Evolutionary conservation across 768 basidiomycete species (phyloP), one percentile per base, ranked within the genome.

Genomic region (Trametes elegans): DNA sequence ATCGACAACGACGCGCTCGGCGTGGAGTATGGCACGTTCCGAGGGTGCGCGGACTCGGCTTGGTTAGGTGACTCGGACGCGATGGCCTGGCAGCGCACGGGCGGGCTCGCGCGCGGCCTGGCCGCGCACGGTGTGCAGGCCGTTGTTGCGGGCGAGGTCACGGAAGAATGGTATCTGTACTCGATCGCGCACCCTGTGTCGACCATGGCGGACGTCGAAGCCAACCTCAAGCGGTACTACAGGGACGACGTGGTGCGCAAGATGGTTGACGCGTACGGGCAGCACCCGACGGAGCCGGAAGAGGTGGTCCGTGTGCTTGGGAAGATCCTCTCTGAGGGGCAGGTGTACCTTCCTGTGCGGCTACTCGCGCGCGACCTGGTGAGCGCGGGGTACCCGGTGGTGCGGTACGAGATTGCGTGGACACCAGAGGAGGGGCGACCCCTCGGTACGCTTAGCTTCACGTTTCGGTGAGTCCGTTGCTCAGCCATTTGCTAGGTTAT

Each of bases 161-260:
- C 73, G 14, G 86, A 90, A 61, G 88, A 90, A 66, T 90, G 88
- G 87, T 87, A 82, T 66, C 76, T 89, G 46, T 90, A 89, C 61
- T 79, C 85, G 13, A 83, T 89, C 60, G 81, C 86, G 4, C 81
- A 88, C 65, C 79, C 82, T 0, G 77, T 88, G 43, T 47, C 65
- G 10, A 68, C 73, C 8, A 69, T 74, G 19, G 59, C 59, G 21
- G 88, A 90, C 58, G 72, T 89, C 9, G 64, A 76, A 24, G 73
- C 74, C 8, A 87, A 87, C 60, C 62, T 90, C 43, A 68, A 75
- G 62, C 69, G 87, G 51, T 90, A 86, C 64, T 88, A 83, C 65
- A 77, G 81, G 1, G 64, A 54, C 13, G 71, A 76, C 9, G 67
- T 84, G 31, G 78, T 80, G 5, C 61, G 71, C 38, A 66, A 67